Percentiles rank a stretch among this genome's conserved stretches.
Evolutionary conservation across 768 basidiomycete genomes (phyloP).

Genomic region (Lactifluus volemus): DNA sequence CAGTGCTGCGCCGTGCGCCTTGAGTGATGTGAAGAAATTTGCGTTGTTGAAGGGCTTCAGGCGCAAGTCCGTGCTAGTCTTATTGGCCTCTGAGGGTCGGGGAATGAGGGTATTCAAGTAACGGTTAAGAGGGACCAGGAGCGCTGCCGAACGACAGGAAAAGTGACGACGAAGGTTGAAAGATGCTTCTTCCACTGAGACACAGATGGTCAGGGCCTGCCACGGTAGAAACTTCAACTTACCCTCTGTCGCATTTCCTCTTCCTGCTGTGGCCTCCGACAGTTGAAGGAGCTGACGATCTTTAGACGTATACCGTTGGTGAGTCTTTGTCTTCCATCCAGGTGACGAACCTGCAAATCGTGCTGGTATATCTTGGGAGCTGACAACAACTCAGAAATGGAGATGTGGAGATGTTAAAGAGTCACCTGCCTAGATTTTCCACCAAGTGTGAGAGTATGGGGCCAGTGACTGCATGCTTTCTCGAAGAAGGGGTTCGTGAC

Average conservation of each 20-base stretch:
- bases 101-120: slow-evolving; percentile 88
- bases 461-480: slow-evolving; percentile 75
- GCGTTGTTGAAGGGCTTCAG: slow-evolving; percentile 63
- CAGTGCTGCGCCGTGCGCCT: slow-evolving; percentile 56
- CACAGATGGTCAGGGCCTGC: not conserved
- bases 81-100: slow-evolving; percentile 41
- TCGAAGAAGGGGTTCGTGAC: slow-evolving; percentile 88
- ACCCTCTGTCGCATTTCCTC: slow-evolving; percentile 44
- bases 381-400: not conserved
- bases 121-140: slow-evolving; percentile 83
- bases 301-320: slow-evolving; percentile 80
- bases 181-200: slow-evolving; percentile 50
- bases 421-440: slow-evolving; percentile 43
- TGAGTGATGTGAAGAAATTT: slow-evolving; percentile 66
- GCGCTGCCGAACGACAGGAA: slow-evolving; percentile 71
- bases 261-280: slow-evolving; percentile 50
- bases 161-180: slow-evolving; percentile 73
- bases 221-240: slow-evolving; percentile 23
- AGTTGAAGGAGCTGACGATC: slow-evolving; percentile 66
- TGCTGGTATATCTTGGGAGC: not conserved
- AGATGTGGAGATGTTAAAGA: not conserved
- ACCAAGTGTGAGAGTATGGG: slow-evolving; percentile 64
- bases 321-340: slow-evolving; percentile 71
- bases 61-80: slow-evolving; percentile 29
- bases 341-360: slow-evolving; percentile 43